phyloP scores from a whole-genome alignment of 352 stramenopile species.

The Thraustochytrium sp. region DNA sequence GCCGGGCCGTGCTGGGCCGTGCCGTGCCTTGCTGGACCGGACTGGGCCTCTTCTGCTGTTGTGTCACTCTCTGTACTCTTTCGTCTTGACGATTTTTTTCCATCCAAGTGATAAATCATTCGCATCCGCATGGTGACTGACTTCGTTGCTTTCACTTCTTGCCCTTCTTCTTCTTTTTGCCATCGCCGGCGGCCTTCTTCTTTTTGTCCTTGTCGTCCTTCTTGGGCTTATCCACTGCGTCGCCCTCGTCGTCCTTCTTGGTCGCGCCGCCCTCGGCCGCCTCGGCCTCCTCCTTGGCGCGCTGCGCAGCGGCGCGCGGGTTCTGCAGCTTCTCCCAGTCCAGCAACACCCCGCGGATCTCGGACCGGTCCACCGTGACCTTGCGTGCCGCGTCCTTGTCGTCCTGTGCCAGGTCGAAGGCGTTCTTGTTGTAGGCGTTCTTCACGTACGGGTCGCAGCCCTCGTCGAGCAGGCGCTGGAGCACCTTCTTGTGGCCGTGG shows the following conservation, averaged over 20 bases:
- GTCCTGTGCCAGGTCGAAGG: conserved; percentile 77
- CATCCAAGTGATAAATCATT: too few relatives aligned
- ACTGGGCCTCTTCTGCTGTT: too few relatives aligned
- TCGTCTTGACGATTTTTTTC: too few relatives aligned
- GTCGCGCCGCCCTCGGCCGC: neutral
- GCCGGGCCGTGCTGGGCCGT: too few relatives aligned
- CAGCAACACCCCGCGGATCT: conserved; percentile 53
- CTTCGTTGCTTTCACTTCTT: neutral
- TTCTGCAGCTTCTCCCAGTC: conserved; percentile 52
- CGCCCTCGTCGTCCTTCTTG: neutral
- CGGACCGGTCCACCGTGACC: conserved; percentile 59
- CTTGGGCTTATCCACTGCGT: neutral
- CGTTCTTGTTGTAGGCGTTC: conserved; percentile 77
- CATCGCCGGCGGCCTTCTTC: neutral
- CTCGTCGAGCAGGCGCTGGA: conserved; percentile 66
- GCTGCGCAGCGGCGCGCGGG: neutral
- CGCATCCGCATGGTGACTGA: neutral
- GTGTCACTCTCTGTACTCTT: too few relatives aligned
- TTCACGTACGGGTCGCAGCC: conserved; percentile 71
- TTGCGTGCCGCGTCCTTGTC: conserved; percentile 72
- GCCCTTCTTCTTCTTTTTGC: neutral
- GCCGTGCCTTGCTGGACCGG: too few relatives aligned
- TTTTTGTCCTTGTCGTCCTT: neutral
- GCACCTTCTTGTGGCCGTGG: conserved; percentile 67
- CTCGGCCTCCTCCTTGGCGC: conserved; percentile 11